Evolutionary conservation across 345 rosid species (phyloP), one percentile per base, ranked within the genome.

Genomic region (Luvunga scandens): DNA sequence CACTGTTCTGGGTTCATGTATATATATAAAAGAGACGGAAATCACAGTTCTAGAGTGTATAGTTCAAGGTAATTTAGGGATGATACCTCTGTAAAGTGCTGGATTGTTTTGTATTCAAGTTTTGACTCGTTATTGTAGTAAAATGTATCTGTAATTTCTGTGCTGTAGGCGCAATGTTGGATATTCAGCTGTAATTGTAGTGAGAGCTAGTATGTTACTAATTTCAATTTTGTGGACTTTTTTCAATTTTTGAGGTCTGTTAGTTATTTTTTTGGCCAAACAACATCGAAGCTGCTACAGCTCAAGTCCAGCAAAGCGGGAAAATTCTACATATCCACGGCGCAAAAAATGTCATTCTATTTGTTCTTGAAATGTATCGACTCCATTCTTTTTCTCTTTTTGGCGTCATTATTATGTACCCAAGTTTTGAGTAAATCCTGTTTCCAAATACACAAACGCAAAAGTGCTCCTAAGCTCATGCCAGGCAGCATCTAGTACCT

Each of bases 1-100:
- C 33, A 31, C 30, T 28, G 4, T 79, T 42, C 69, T 28, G 55
- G 66, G 36, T 28, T 61, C 75, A 36, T 76, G 78, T 76, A 30
- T 80, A 77, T 75, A 81, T 28, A 9, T 27, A 48, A 34, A 74
- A 53, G 27, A 69, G 60, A 38, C 4, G 72, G 16, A 24, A 19
- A 22, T 56, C n/a, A 25, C 30, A 38, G 57, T 56, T 8, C 25
- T 18, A 63, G 38, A 36, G 66, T 76, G 73, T 76, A 76, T 56
- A 76, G 79, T 56, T 55, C 27, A 19, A 66, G 71, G 7, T 65
- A 45, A 48, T 64, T 64, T 34, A 25, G 9, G 55, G 36, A 66
- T 61, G 62, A 24, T 66, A 34, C 34, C 12, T 53, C 24, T 66
- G 64, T 18, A 67, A 36, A 68, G 57, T 36, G 27, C n/a, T 67